These are phyloP conservation scores for Lactarius akahatsu DNA, from an alignment of 768 basidiomycete species.

Conservation along the genomic window DNA sequence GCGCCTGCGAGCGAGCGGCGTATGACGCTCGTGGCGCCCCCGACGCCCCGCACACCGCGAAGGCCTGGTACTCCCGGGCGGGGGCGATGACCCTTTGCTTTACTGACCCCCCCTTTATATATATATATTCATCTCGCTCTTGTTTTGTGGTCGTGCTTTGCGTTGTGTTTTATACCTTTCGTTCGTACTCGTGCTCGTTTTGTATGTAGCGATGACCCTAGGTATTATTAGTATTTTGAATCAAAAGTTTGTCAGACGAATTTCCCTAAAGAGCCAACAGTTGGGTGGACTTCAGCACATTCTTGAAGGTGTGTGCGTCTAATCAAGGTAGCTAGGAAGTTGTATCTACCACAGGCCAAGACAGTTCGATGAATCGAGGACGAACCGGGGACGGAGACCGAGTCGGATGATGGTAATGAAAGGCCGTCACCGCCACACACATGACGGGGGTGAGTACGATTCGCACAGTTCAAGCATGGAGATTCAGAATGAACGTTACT, in stretches of 20 bases:
- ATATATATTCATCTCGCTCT: background rate
- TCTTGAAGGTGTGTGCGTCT: too few relatives aligned
- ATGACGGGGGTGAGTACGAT: background rate
- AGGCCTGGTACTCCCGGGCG: constrained; percentile 66
- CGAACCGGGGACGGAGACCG: constrained; percentile 46
- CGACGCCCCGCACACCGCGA: constrained; percentile 47
- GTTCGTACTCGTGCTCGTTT: constrained; percentile 16
- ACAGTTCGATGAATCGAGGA: constrained; percentile 68
- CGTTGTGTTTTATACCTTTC: constrained; percentile 14
- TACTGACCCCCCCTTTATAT: background rate
- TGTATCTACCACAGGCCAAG: constrained; percentile 90
- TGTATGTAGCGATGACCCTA: constrained; percentile 19
- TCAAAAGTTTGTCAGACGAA: background rate
- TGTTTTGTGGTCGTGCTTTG: constrained; percentile 9
- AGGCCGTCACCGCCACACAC: constrained; percentile 13
- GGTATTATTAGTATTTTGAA: constrained; percentile 24
- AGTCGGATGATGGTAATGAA: constrained; percentile 29
- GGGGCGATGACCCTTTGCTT: constrained; percentile 5
- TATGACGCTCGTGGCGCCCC: constrained; percentile 51
- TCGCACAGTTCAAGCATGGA: background rate
- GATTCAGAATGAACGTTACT: background rate
- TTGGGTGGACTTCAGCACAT: too few relatives aligned
- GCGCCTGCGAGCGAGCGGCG: constrained; percentile 54
- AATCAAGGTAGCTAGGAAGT: too few relatives aligned
- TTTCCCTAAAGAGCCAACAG: too few relatives aligned